These are phyloP conservation scores for Teratosphaeria zuluensis DNA, from an alignment of 2,329 filamentous ascomycete species.

Conservation along the genomic window DNA sequence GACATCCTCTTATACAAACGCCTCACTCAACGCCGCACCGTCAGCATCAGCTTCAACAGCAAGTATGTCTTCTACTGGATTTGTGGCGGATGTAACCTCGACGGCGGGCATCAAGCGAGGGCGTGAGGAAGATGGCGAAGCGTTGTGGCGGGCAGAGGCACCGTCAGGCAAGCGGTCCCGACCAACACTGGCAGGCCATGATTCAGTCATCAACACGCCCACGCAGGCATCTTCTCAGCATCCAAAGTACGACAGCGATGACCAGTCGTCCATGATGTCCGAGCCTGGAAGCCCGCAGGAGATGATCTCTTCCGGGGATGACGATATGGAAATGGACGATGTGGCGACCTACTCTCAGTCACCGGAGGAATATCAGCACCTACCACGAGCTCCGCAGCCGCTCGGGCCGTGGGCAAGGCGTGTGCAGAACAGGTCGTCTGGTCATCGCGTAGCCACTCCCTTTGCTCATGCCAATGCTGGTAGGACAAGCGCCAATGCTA, in stretches of 20 bases:
- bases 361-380: conserved; percentile 8
- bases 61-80: neutral
- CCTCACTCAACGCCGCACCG: neutral
- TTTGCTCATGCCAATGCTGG: conserved; percentile 9
- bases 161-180: neutral
- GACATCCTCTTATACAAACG: neutral
- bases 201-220: conserved; percentile 22
- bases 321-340: conserved; percentile 12
- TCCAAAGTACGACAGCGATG: conserved; percentile 23
- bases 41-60: neutral
- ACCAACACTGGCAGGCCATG: conserved; percentile 8
- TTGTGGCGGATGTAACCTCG: neutral
- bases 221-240: conserved; percentile 10
- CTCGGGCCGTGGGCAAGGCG: conserved; percentile 13
- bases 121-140: neutral
- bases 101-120: neutral
- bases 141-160: neutral
- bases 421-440: conserved; percentile 6
- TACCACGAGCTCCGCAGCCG: conserved; percentile 3
- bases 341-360: conserved; percentile 14
- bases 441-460: conserved; percentile 16
- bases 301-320: conserved; percentile 16
- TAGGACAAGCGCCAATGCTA: conserved; percentile 11
- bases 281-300: conserved; percentile 24
- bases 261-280: conserved; percentile 22